Conservation (phyloP, 495 filamentous ascomycete genomes). For the Bathelium albidoporum region DNA sequence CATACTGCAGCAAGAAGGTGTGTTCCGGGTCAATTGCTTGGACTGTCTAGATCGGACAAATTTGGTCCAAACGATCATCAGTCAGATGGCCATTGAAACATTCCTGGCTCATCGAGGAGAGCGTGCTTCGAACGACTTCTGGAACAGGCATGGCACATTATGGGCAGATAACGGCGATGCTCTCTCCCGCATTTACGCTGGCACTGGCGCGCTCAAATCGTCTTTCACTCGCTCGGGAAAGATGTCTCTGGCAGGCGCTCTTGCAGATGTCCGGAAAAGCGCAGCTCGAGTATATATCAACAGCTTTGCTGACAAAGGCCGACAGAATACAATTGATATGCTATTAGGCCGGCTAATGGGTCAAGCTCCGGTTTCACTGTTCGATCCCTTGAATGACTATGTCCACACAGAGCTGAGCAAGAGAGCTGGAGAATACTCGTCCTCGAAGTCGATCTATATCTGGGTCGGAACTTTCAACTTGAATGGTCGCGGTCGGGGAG, state of each 20-base stretch:
- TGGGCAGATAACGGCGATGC: slow-evolving; percentile 99
- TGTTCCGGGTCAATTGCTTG: slow-evolving; percentile 92
- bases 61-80: slow-evolving; percentile 89
- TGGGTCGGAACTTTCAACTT: slow-evolving; percentile 91
- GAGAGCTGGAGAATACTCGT: slow-evolving; percentile 39
- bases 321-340: slow-evolving; percentile 90
- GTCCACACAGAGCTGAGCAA: slow-evolving; percentile 65
- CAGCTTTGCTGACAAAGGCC: slow-evolving; percentile 87
- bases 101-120: slow-evolving; percentile 63
- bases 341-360: slow-evolving; percentile 75
- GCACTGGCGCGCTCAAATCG: slow-evolving; percentile 88
- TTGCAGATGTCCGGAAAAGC: slow-evolving; percentile 90
- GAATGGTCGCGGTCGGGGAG: slow-evolving; percentile 70
- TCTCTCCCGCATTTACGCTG: slow-evolving; percentile 89
- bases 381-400: slow-evolving; percentile 87
- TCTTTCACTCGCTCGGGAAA: slow-evolving; percentile 95
- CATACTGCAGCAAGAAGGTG: slow-evolving; percentile 79
- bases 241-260: slow-evolving; percentile 88
- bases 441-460: slow-evolving; percentile 44
- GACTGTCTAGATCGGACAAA: slow-evolving; percentile 96
- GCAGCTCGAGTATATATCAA: slow-evolving; percentile 91
- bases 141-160: slow-evolving; percentile 77
- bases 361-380: slow-evolving; percentile 73
- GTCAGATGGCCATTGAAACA: slow-evolving; percentile 74
- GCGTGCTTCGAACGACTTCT: slow-evolving; percentile 62